phyloP scores from a whole-genome alignment of 2,329 filamentous ascomycete genomes.

The Pyricularia sp. region DNA sequence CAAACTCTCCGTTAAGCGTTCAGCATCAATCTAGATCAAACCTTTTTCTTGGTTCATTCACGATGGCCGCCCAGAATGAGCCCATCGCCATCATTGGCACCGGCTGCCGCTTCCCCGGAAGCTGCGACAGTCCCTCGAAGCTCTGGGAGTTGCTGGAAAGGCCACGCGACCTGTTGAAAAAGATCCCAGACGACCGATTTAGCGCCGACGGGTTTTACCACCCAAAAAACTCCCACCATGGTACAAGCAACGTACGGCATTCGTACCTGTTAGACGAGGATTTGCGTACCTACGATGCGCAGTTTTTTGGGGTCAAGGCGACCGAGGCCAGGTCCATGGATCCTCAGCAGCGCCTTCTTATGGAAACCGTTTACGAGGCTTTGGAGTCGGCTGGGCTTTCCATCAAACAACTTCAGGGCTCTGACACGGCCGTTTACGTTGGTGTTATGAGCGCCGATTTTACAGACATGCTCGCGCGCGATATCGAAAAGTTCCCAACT shows the following conservation, averaged over 20 bases:
- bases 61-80: background rate
- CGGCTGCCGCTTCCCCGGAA: constrained; percentile 19
- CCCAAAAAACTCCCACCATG: constrained; percentile 15
- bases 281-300: constrained; percentile 17
- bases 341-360: constrained; percentile 40
- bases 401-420: constrained; percentile 33
- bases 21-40: background rate
- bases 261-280: constrained; percentile 4
- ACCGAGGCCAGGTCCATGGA: constrained; percentile 27
- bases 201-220: constrained; percentile 21
- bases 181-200: constrained; percentile 21
- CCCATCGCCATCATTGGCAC: constrained; percentile 22
- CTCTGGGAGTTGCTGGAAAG: constrained; percentile 20
- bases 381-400: constrained; percentile 41
- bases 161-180: constrained; percentile 15
- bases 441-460: constrained; percentile 25
- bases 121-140: constrained; percentile 17
- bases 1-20: background rate
- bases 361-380: constrained; percentile 44
- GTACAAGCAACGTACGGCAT: constrained; percentile 21
- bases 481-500: constrained; percentile 13
- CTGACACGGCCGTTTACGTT: constrained; percentile 38
- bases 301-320: constrained; percentile 24
- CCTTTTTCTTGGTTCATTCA: background rate
- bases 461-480: constrained; percentile 10